Percentiles rank a stretch among this genome's conserved stretches.
Evolutionary conservation across 176 grass and related monocot genomes (phyloP).

Genomic region (Poa annua): DNA sequence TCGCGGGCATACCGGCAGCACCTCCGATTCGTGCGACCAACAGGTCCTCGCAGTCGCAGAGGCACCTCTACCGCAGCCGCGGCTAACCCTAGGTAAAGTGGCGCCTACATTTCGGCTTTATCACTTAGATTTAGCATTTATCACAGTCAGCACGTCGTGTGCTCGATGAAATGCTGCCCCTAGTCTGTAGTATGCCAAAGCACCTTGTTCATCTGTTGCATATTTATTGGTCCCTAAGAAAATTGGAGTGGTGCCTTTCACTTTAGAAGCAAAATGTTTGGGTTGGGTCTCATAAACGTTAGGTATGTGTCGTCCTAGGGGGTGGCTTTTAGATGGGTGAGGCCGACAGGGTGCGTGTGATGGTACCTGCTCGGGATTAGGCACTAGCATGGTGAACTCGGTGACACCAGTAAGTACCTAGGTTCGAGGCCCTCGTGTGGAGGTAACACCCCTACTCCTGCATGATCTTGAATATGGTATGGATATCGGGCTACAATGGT

Average conservation of each 20-base stretch:
- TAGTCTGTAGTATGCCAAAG: background rate
- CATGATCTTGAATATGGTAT: no score
- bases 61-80: background rate
- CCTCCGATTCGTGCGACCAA: background rate
- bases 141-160: background rate
- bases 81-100: conserved; percentile 1
- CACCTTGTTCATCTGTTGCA: background rate
- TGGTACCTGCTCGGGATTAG: no score
- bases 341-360: no score
- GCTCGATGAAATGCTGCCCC: background rate
- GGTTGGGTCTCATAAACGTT: background rate
- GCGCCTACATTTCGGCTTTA: background rate
- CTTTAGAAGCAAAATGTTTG: background rate
- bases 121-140: background rate
- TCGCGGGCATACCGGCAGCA: background rate
- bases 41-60: background rate
- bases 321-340: no score
- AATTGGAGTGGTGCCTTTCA: background rate
- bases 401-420: no score
- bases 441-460: no score
- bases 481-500: no score
- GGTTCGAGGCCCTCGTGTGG: no score
- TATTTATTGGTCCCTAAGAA: background rate
- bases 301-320: no score
- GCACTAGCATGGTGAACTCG: no score